Base-by-base conservation (phyloP, 2,329 filamentous ascomycete genomes). In the Neocatenulostroma microsporum region DNA sequence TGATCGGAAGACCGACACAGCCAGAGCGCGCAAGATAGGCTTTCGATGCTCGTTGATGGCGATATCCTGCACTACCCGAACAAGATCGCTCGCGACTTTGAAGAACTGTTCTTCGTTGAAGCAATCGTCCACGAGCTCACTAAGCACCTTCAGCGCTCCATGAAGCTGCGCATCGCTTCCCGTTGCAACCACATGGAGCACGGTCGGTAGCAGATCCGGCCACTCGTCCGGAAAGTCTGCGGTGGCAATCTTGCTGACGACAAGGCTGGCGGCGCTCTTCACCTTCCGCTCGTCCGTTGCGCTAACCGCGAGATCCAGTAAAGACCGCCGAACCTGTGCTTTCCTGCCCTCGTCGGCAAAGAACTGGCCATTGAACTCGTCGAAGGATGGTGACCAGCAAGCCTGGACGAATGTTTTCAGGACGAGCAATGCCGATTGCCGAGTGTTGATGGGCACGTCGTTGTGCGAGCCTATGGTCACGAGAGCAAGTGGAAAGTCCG, bases 21-120 rank as follows among this genome's bases (percentile, higher is more conserved):
- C 84, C 49, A 96, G 70, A 20, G 87, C 86, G 43, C 91, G 77
- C 40, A 94, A 69, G 6, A 51, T 56, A 8, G 82, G 73, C 56
- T 84, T 87, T 50, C 84, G 78, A 43, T 72, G 72, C 41, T 82
- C 76, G 57, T 84, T 84, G 39, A 84, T 72, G 11, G 88, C 86
- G 24, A 94, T 82, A 51, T 84, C 75, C 59, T 86, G 91, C 21
- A 95, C 75, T 34, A 82, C 79, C 52, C 81, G 82, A 56, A 95
- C 80, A 40, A 98, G 82, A 53, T 93, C 82, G 24, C 80, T 72
- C 7, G 89, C 91, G 51, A 94, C 84, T 40, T 74, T 75, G 61
- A 96, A 95, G 70, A 98, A 98, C 51, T 95, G 88, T 44, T 87
- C 84, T 58, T 96, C 89, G 55, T 81, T 93, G 60, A 98, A 75